Conservation (phyloP, 805 yeast species). For the Grigorovia humatica region DNA sequence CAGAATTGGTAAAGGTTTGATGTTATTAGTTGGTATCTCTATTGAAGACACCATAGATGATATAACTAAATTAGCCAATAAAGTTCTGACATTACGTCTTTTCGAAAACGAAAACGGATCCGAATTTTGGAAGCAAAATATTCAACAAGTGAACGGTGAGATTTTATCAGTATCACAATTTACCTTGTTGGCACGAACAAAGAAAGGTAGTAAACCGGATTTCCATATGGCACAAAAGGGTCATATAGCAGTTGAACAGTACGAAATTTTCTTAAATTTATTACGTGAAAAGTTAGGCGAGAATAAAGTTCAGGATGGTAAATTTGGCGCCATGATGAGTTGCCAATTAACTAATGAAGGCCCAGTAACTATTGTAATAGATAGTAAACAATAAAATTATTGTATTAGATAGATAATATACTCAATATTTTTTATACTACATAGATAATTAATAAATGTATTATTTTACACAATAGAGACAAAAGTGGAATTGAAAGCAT, state of each 20-base stretch:
- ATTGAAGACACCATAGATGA: conserved; percentile 69
- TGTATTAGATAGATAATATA: no score
- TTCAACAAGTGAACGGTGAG: conserved; percentile 57
- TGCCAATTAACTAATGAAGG: conserved; percentile 84
- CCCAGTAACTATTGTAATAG: conserved; percentile 80
- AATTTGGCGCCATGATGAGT: conserved; percentile 97
- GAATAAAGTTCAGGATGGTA: conserved; percentile 71
- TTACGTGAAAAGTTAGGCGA: conserved; percentile 46
- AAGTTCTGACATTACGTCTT: conserved; percentile 52
- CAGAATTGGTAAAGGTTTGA: conserved; percentile 58
- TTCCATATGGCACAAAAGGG: conserved; percentile 90
- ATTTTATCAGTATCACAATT: conserved; percentile 87
- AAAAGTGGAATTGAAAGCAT: no score
- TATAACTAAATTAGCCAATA: conserved; percentile 55
- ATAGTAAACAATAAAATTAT: conserved; percentile 38
- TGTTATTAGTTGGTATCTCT: conserved; percentile 78
- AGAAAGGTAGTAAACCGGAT: conserved; percentile 91
- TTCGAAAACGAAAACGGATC: conserved; percentile 58
- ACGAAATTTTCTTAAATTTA: conserved; percentile 39
- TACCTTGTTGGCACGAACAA: conserved; percentile 75
- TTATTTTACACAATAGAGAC: no score
- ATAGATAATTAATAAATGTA: no score
- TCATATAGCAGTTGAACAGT: conserved; percentile 33
- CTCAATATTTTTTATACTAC: no score
- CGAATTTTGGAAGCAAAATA: conserved; percentile 66